Conservation (phyloP, 257 asterid genomes). For the Gentiana macrophylla region DNA sequence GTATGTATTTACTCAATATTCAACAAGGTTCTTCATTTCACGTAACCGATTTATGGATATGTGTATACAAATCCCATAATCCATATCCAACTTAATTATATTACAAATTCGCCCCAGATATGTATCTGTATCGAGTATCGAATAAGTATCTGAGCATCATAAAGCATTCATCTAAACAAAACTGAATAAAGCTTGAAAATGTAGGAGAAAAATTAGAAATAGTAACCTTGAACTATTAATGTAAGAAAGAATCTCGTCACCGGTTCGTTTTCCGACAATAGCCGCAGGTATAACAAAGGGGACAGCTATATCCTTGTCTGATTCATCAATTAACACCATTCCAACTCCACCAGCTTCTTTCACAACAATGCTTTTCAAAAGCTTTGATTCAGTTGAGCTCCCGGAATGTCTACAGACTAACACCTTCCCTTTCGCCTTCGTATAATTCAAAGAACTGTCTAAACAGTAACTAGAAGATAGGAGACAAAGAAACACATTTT, state of each 20-base stretch:
- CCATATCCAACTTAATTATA: no score
- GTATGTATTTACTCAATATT: no score
- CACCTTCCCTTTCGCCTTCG: conserved; percentile 69
- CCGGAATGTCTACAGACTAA: conserved; percentile 83
- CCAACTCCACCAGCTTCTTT: conserved; percentile 85
- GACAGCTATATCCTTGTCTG: conserved; percentile 69
- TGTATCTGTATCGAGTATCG: no score
- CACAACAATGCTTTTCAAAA: conserved; percentile 58
- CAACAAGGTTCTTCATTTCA: no score
- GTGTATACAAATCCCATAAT: no score
- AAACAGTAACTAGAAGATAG: conserved; percentile 60
- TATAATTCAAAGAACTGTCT: conserved; percentile 79
- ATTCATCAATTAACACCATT: conserved; percentile 82
- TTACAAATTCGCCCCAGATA: no score
- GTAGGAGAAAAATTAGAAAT: background rate
- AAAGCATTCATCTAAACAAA: conserved; percentile 7
- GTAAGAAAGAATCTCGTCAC: conserved; percentile 58
- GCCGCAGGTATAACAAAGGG: conserved; percentile 87
- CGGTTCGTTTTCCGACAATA: conserved; percentile 52
- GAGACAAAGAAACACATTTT: conserved; percentile 15
- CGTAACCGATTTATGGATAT: no score
- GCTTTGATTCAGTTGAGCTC: conserved; percentile 79
- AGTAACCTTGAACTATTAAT: conserved; percentile 50
- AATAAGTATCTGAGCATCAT: background rate
- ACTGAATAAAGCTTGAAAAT: conserved; percentile 4